phyloP scores from a whole-genome alignment of 2,329 filamentous ascomycete species.

The Xylogone sp. region DNA sequence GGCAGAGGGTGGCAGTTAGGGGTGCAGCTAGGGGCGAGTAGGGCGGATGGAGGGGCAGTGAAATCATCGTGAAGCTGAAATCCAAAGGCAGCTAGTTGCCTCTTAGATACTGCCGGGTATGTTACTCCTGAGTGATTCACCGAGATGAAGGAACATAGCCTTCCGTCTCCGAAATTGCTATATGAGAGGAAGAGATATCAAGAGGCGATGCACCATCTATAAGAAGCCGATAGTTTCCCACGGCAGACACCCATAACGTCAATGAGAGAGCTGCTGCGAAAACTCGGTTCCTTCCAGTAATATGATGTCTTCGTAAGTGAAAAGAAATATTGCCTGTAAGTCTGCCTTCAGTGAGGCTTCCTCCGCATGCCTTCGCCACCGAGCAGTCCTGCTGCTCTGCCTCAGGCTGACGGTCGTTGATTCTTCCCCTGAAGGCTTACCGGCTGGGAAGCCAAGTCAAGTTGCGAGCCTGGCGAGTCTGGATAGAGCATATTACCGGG shows the following conservation, averaged over 20 bases:
- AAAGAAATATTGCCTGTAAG: background rate
- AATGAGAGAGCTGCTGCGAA: background rate
- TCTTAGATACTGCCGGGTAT: background rate
- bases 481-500: too few species aligned
- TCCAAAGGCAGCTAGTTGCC: background rate
- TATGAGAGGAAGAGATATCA: background rate
- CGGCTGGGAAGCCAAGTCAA: background rate
- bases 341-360: background rate
- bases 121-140: background rate
- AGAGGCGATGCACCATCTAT: background rate
- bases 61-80: background rate
- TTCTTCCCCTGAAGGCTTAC: background rate
- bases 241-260: background rate
- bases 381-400: background rate
- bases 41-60: background rate
- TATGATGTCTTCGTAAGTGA: background rate
- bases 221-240: background rate
- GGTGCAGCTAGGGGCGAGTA: background rate
- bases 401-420: background rate
- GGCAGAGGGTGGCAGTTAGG: background rate
- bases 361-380: background rate
- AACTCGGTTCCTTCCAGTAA: background rate
- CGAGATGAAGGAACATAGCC: background rate
- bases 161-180: background rate
- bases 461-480: too few species aligned